Conservation (phyloP, 257 asterid genomes). For the Rubia yunnanensis region DNA sequence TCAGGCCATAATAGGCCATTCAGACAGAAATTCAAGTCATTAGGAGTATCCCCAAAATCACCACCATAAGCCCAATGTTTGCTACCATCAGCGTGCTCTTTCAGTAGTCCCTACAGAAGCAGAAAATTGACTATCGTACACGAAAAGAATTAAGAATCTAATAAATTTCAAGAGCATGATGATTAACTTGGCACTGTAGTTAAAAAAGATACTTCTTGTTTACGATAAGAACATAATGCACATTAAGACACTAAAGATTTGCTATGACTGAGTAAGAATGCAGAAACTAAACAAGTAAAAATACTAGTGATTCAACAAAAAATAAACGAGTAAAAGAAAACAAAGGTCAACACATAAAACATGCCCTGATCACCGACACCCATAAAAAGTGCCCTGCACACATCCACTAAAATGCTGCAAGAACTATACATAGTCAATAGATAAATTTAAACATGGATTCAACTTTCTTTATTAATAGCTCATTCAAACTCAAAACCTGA, state of each 20-base stretch:
- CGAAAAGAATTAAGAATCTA: neutral
- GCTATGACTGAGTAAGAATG: neutral
- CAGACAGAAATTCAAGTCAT: conserved; percentile 84
- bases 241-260: neutral
- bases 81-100: conserved; percentile 57
- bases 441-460: neutral
- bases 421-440: neutral
- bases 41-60: conserved; percentile 86
- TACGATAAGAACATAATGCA: neutral
- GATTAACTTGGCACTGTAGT: neutral
- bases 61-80: conserved; percentile 99
- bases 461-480: neutral
- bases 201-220: neutral
- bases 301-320: neutral
- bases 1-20: conserved; percentile 94
- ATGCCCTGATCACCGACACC: neutral
- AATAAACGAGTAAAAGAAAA: neutral
- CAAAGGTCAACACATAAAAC: neutral
- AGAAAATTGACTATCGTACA: neutral
- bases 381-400: neutral
- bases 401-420: neutral
- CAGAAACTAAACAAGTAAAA: neutral
- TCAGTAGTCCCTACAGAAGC: conserved; percentile 52
- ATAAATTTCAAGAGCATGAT: neutral
- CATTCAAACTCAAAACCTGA: neutral